Evolutionary conservation across 2,329 filamentous ascomycete genomes (phyloP), one percentile per base, ranked within the genome.

Genomic region (Colletotrichum sp.): DNA sequence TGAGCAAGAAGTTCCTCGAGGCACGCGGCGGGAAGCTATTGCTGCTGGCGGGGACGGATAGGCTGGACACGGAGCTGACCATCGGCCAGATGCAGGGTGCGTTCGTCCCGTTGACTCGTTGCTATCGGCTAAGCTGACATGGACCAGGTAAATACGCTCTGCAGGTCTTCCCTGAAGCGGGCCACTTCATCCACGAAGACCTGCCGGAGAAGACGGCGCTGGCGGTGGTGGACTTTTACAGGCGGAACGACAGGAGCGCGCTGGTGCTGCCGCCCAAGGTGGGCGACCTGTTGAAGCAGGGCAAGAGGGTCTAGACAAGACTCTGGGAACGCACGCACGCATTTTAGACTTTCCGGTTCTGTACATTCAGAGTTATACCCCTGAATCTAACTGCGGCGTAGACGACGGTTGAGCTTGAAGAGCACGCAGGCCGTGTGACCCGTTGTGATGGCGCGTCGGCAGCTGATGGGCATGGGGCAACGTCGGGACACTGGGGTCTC

Each of bases 101-200:
- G 84, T 81, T 21, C 36, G 36, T 18, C 5, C 36, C 18, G 39
- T 48, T 7, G 39, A 21, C 18, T n/a, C 36, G 36, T 43, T 18
- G 5, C 36, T 8, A 43, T 43, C 36, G 36, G 26, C 43, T 57
- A 64, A 24, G 28, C 10, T 61, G 32, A 59, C 59, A 39, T 30
- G 7, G 57, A 84, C 6, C 32, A 92, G 94, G 96, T 7, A 99
- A 99, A 89, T 99, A 99, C 82, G 96, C 98, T 73, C 88, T 99
- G 61, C 95, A 98, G 80, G 96, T 99, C 8, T 94, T 99, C 80
- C 96, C 97, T 1, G 95, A 98, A 82, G 96, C 97, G 2, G 97
- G 97, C 1, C 97, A 99, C 84, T 99, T 99, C 81, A 92, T 99
- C 72, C 97, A 99, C 79, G 97, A 99, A 84, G 97, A 99, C 83